These are phyloP conservation scores for Nigrospora sphaerica DNA, from an alignment of 2,329 filamentous ascomycete genomes.

Conservation along the genomic window DNA sequence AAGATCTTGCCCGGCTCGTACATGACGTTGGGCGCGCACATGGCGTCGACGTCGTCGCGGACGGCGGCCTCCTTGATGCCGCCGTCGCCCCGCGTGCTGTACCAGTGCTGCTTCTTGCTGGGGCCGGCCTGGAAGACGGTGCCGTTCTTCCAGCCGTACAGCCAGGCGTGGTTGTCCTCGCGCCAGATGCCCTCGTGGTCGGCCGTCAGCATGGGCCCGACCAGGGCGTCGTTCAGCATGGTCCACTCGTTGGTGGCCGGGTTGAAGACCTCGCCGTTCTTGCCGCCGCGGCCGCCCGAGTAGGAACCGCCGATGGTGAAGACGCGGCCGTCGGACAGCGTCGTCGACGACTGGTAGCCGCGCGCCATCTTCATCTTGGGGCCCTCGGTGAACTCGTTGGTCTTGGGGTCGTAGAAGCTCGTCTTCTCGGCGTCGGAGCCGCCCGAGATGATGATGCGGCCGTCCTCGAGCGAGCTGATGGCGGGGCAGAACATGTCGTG, in stretches of 20 bases:
- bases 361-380: constrained; percentile 28
- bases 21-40: constrained; percentile 51
- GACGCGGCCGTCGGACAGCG: constrained; percentile 34
- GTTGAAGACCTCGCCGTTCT: constrained; percentile 40
- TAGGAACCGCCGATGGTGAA: constrained; percentile 46
- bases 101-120: constrained; percentile 50
- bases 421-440: constrained; percentile 32
- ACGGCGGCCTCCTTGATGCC: constrained; percentile 31
- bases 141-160: constrained; percentile 37
- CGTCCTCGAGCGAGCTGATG: constrained; percentile 30
- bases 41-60: constrained; percentile 36
- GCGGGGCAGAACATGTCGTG: constrained; percentile 44
- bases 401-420: constrained; percentile 28
- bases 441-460: constrained; percentile 35
- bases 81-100: constrained; percentile 35
- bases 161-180: constrained; percentile 45
- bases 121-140: constrained; percentile 50
- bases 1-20: constrained; percentile 53
- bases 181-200: constrained; percentile 7
- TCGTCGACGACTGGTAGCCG: constrained; percentile 36
- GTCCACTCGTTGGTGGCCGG: constrained; percentile 31
- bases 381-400: constrained; percentile 20
- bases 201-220: constrained; percentile 33
- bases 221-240: constrained; percentile 24
- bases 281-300: constrained; percentile 32